A percentile compares a stretch with the other conserved stretches of the same genome.
These are phyloP conservation scores for Pseudonitzschia multistriata DNA, from an alignment of 108 stramenopile species.

Conservation along the genomic window DNA sequence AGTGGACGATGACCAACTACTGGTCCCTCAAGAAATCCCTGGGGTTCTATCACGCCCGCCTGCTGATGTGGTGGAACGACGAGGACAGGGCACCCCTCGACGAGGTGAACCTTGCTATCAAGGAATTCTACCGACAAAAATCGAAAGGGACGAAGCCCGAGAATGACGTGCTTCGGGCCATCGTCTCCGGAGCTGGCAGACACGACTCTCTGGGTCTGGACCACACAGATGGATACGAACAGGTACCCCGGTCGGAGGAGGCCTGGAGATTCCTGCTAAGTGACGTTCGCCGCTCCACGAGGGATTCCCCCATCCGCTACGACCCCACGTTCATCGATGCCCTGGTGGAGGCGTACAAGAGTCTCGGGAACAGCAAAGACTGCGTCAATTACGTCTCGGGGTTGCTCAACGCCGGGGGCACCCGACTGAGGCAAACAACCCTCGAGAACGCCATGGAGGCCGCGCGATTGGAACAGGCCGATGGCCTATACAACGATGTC, in stretches of 20 bases:
- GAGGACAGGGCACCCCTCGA: slow-evolving; percentile 50
- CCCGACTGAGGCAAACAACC: not conserved
- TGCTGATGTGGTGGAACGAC: slow-evolving; percentile 79
- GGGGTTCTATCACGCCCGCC: slow-evolving; percentile 61
- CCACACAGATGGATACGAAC: slow-evolving; percentile 8
- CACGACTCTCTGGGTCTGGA: slow-evolving; percentile 6
- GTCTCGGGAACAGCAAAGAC: slow-evolving; percentile 5
- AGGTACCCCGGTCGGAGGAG: slow-evolving; percentile 14
- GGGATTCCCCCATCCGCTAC: slow-evolving; percentile 9
- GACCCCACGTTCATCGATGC: slow-evolving; percentile 28
- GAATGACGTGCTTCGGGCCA: slow-evolving; percentile 28
- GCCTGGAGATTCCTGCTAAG: slow-evolving; percentile 20
- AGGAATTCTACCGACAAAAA: slow-evolving; percentile 44
- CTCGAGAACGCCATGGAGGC: slow-evolving; percentile 6
- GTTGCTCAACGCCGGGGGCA: not conserved
- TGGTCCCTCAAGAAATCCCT: slow-evolving; percentile 60
- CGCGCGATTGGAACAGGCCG: not conserved
- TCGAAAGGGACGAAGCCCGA: slow-evolving; percentile 38
- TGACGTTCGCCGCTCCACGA: slow-evolving; percentile 12
- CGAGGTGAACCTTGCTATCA: slow-evolving; percentile 59
- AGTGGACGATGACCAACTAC: slow-evolving; percentile 57
- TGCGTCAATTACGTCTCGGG: slow-evolving; percentile 12
- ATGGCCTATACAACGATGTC: not conserved
- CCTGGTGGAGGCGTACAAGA: slow-evolving; percentile 18
- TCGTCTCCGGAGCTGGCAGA: slow-evolving; percentile 12